Evolutionary conservation across 2,329 filamentous ascomycete species (phyloP), one percentile per base, ranked within the genome.

Genomic region (Catunica adiposa): DNA sequence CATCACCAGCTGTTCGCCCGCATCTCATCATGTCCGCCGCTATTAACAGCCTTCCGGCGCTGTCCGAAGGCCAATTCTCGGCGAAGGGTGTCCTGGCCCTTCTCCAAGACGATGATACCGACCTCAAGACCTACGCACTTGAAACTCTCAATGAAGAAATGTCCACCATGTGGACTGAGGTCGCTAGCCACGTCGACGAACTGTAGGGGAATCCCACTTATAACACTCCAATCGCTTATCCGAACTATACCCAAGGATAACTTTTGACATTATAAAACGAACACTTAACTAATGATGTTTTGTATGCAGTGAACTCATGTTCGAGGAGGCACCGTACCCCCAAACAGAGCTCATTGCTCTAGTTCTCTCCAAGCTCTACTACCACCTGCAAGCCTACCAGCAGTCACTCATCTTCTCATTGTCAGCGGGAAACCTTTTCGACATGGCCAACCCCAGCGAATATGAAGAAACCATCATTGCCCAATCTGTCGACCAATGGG

Each of bases 391-490:
- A 71, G 92, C 92, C 68, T 98, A 98, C 74, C 92, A 96, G 67
- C 92, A 98, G 73, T 96, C 90, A 70, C 97, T 98, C 90, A 86
- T 87, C 54, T 97, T 98, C 70, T 92, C 92, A 61, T 80, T 98
- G 48, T 89, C 89, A 58, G 89, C 92, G 23, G 92, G 92, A 59
- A 87, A 96, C 67, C 82, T 95, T 52, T 96, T 98, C 76, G 87
- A 94, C 72, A 79, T 97, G 61, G 86, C 96, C 65, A 78, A 83
- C 55, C 84, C 86, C 54, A 86, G 88, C 69, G 92, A 98, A 73
- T 98, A 95, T 66, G 92, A 98, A 70, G 89, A 98, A 73, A 98
- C 92, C 57, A 97, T 98, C 71, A 89, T 97, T 68, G 90, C 90
- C 59, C 96, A 94, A 77, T 98, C 92, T 66, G 82, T 98, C 65